These are phyloP conservation scores for Pythium periplocum DNA, from an alignment of 352 stramenopile genomes.

Conservation along the genomic window DNA sequence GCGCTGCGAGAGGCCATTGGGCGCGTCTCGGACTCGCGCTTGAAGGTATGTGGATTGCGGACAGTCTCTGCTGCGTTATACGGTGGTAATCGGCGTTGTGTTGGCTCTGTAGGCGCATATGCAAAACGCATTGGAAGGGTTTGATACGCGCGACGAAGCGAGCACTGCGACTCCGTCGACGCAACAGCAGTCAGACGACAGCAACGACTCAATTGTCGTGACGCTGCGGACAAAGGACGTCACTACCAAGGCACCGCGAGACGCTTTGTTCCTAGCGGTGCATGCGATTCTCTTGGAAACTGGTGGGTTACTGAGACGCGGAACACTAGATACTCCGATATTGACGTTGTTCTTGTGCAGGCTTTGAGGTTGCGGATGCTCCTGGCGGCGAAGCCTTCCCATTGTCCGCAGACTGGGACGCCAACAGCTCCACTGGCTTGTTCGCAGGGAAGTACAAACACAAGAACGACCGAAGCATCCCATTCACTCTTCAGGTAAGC, in stretches of 20 bases:
- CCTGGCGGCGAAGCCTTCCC: slow-evolving; percentile 20
- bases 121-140: slow-evolving; percentile 47
- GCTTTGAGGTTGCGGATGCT: slow-evolving; percentile 29
- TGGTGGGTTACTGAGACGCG: slow-evolving; percentile 27
- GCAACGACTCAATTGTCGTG: slow-evolving; percentile 35
- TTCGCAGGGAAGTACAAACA: slow-evolving; percentile 57
- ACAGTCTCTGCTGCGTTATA: no score
- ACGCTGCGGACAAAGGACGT: slow-evolving; percentile 41
- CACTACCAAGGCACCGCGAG: slow-evolving; percentile 36
- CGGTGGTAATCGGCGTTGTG: no score
- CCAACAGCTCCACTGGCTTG: slow-evolving; percentile 50
- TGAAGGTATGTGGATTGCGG: slow-evolving; percentile 13
- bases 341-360: slow-evolving; percentile 13
- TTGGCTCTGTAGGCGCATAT: slow-evolving; percentile 52
- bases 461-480: slow-evolving; percentile 36
- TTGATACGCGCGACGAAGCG: slow-evolving; percentile 15
- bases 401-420: slow-evolving; percentile 52
- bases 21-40: slow-evolving; percentile 2
- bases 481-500: slow-evolving; percentile 60
- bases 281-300: slow-evolving; percentile 68
- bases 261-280: slow-evolving; percentile 67
- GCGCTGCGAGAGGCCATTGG: slow-evolving; percentile 15
- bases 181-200: slow-evolving; percentile 20
- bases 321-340: not conserved
- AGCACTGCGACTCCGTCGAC: not conserved